A percentile compares a stretch with the other conserved stretches of the same genome.
These are phyloP conservation scores for Coleophoma crateriformis DNA, from an alignment of 2,329 filamentous ascomycete species.

Conservation along the genomic window DNA sequence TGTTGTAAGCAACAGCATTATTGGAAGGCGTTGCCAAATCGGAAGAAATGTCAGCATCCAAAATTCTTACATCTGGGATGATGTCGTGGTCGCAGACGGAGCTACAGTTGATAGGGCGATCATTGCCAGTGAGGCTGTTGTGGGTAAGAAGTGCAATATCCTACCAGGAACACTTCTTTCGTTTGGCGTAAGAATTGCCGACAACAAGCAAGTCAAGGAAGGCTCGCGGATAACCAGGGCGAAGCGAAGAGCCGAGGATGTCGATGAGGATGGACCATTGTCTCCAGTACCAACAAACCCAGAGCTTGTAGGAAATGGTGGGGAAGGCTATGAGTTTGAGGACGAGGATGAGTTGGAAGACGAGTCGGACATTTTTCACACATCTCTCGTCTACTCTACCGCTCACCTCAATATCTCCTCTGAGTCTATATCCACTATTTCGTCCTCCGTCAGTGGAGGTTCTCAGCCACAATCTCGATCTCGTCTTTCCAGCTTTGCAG, in stretches of 20 bases:
- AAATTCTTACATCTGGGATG: conserved; percentile 84
- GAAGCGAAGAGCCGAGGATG: conserved; percentile 31
- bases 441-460: conserved; percentile 44
- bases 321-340: conserved; percentile 60
- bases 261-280: conserved; percentile 13
- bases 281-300: conserved; percentile 37
- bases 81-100: conserved; percentile 70
- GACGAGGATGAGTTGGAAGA: conserved; percentile 53
- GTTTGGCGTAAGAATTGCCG: conserved; percentile 67
- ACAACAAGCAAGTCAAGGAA: conserved; percentile 43
- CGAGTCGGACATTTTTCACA: conserved; percentile 49
- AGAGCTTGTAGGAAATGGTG: conserved; percentile 49
- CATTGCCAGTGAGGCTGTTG: conserved; percentile 63
- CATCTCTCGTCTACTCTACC: conserved; percentile 28
- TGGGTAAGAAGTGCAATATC: conserved; percentile 68
- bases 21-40: conserved; percentile 82
- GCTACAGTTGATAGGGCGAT: conserved; percentile 67
- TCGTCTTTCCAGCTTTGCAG: conserved; percentile 66
- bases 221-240: conserved; percentile 34
- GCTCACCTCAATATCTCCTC: conserved; percentile 32
- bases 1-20: conserved; percentile 66
- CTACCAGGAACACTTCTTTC: conserved; percentile 73
- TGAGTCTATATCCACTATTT: conserved; percentile 60
- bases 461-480: conserved; percentile 37
- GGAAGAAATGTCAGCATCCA: conserved; percentile 77